Base-by-base conservation (phyloP, 495 filamentous ascomycete genomes). In the Penicillium herquei region DNA sequence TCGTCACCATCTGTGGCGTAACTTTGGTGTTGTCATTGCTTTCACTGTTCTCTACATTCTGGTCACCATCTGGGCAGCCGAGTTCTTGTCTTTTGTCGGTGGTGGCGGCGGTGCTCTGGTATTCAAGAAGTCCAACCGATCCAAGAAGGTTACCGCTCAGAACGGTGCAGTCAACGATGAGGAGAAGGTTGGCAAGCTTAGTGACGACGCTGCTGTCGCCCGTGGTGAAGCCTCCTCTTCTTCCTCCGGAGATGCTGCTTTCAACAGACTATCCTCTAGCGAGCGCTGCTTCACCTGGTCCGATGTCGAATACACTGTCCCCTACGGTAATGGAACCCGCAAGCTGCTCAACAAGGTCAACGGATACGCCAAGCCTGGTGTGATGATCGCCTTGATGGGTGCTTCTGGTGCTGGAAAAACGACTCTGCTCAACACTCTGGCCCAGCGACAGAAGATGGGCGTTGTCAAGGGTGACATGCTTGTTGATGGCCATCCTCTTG, bases 361-460 rank as follows among this genome's bases (percentile, higher is more conserved):
- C 46, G 90, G 90, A 2, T 93, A 85, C 65, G 89, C 84, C 16
- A 92, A 90, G 68, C 90, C 91, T 1, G 90, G 91, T 14, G 71
- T 87, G 14, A 83, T 95, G 79, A 85, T 89, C 41, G 90, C 90
- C 6, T 69, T 93, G 18, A 90, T 95, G 80, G 91, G 91, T 44
- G 90, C 88, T 14, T 90, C 86, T 9, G 91, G 91, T 45, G 91
- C 91, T 16, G 91, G 89, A 33, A 92, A 92, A 71, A 90, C 87
- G 0, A 92, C 88, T 0, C 66, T 92, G 1, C 74, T 92, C 3
- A 88, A 91, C 60, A 88, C 84, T 0, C 68, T 96, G 13, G 84
- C 89, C 4, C 90, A 95, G 58, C 84, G 91, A 10, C 84, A 91
- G 64, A 85, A 78, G 14, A 81, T 81, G 58, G 91, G 91, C 26